These are phyloP conservation scores for Ambrosia artemisiifolia DNA, from an alignment of 129 eudicot species.

Conservation along the genomic window DNA sequence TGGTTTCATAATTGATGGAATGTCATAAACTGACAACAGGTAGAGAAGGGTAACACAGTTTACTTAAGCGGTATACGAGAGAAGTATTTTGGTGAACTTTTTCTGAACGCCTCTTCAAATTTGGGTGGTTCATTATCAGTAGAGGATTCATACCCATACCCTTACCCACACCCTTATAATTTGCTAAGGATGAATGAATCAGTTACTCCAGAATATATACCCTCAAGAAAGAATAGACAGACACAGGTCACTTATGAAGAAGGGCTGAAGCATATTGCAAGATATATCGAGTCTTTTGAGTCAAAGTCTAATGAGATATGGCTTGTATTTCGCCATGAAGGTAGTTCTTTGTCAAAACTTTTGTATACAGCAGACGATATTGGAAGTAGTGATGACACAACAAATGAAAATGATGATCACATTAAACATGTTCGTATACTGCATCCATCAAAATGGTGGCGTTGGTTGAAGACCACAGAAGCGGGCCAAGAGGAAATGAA, in stretches of 20 bases:
- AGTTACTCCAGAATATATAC: slow-evolving; percentile 28
- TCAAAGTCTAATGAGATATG: slow-evolving; percentile 90
- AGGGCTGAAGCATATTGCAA: slow-evolving; percentile 87
- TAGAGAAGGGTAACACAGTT: slow-evolving; percentile 77
- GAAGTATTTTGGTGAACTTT: slow-evolving; percentile 92
- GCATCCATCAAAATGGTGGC: slow-evolving; percentile 97
- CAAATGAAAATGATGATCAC: slow-evolving; percentile 42
- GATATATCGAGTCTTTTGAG: slow-evolving; percentile 97
- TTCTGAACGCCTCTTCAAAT: slow-evolving; percentile 64
- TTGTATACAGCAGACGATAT: slow-evolving; percentile 79
- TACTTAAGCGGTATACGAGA: slow-evolving; percentile 91
- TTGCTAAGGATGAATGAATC: slow-evolving; percentile 29
- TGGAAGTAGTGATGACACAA: slow-evolving; percentile 39
- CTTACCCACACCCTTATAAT: slow-evolving; percentile 22
- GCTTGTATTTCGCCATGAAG: slow-evolving; percentile 98
- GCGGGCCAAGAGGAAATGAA: slow-evolving; percentile 90
- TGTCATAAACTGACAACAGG: slow-evolving; percentile 48
- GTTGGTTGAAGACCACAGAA: slow-evolving; percentile 88
- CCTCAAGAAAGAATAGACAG: slow-evolving; percentile 23
- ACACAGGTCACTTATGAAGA: slow-evolving; percentile 51
- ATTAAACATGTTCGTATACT: slow-evolving; percentile 66
- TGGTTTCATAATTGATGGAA: slow-evolving; percentile 16
- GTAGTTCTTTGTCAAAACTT: slow-evolving; percentile 87
- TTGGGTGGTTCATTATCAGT: slow-evolving; percentile 38
- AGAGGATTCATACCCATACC: slow-evolving; percentile 18